These are phyloP conservation scores for Gilbertella persicaria DNA, from an alignment of 371 early-diverging fungal genomes.

Conservation along the genomic window DNA sequence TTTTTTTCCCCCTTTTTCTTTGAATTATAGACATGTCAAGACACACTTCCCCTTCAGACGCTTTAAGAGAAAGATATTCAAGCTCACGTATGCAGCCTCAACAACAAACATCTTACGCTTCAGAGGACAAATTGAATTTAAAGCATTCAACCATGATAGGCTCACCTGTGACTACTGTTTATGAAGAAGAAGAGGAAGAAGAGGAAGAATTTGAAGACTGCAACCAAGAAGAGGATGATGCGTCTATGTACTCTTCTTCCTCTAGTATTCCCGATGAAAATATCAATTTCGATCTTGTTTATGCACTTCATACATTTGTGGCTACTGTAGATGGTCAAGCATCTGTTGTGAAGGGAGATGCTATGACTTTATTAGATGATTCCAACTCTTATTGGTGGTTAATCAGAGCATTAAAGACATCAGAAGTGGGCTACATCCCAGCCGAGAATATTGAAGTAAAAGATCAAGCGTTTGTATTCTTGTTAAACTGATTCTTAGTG, in stretches of 20 bases:
- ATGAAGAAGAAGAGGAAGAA: conserved; percentile 32
- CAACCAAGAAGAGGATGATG: conserved; percentile 49
- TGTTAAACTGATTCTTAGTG: conserved; percentile 6
- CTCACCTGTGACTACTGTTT: conserved; percentile 30
- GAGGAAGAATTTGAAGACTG: conserved; percentile 44
- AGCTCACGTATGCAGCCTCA: conserved; percentile 19
- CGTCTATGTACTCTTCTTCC: conserved; percentile 47
- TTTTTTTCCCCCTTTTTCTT: conserved; percentile 10
- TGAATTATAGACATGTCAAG: conserved; percentile 18
- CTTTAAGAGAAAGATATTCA: conserved; percentile 23
- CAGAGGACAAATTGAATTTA: background rate
- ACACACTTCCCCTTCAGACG: conserved; percentile 18
- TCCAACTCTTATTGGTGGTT: conserved; percentile 97
- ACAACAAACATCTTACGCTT: background rate
- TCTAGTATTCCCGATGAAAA: conserved; percentile 74
- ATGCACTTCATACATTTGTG: conserved; percentile 92
- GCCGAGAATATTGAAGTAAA: conserved; percentile 93
- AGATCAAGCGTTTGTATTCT: background rate
- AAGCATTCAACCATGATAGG: background rate
- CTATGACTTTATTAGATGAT: conserved; percentile 90
- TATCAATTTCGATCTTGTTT: conserved; percentile 78
- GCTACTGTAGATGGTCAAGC: conserved; percentile 95
- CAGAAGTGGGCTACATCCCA: conserved; percentile 94
- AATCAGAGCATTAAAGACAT: conserved; percentile 82
- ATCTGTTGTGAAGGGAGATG: conserved; percentile 87